phyloP scores from a whole-genome alignment of 2,329 filamentous ascomycete species.

The Chaetomiaceae sp. region DNA sequence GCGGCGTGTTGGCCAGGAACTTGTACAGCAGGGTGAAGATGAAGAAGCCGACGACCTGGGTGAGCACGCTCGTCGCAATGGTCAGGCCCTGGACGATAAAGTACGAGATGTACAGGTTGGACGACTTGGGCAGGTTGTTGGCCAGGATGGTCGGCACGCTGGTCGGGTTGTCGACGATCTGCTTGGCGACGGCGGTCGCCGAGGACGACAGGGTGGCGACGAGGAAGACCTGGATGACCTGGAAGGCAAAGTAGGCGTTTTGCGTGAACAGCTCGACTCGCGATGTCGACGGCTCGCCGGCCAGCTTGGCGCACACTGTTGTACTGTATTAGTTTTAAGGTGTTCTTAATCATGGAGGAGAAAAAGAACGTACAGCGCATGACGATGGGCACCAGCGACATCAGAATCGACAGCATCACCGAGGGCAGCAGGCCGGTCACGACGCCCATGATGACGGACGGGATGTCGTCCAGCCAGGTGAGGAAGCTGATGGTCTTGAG shows the following conservation, averaged over 20 bases:
- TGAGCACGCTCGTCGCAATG: conserved; percentile 66
- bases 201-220: conserved; percentile 79
- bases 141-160: conserved; percentile 62
- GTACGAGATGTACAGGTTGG: conserved; percentile 94
- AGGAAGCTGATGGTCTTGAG: conserved; percentile 64
- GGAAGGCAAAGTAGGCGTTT: conserved; percentile 86
- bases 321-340: neutral
- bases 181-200: conserved; percentile 62
- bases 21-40: conserved; percentile 71
- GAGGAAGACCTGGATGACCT: conserved; percentile 87
- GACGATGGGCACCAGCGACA: conserved; percentile 79
- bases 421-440: conserved; percentile 80
- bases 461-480: conserved; percentile 66
- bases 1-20: conserved; percentile 69
- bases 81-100: conserved; percentile 88
- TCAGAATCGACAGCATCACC: conserved; percentile 72
- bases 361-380: conserved; percentile 58
- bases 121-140: conserved; percentile 69
- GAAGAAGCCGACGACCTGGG: conserved; percentile 67
- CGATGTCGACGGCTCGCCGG: conserved; percentile 74
- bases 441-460: conserved; percentile 67
- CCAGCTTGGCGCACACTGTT: conserved; percentile 67
- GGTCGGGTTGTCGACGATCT: conserved; percentile 60
- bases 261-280: conserved; percentile 84
- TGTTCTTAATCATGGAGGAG: too few species aligned